These are phyloP conservation scores for Abrus pulchellus DNA, from an alignment of 306 rosid genomes.

Conservation along the genomic window DNA sequence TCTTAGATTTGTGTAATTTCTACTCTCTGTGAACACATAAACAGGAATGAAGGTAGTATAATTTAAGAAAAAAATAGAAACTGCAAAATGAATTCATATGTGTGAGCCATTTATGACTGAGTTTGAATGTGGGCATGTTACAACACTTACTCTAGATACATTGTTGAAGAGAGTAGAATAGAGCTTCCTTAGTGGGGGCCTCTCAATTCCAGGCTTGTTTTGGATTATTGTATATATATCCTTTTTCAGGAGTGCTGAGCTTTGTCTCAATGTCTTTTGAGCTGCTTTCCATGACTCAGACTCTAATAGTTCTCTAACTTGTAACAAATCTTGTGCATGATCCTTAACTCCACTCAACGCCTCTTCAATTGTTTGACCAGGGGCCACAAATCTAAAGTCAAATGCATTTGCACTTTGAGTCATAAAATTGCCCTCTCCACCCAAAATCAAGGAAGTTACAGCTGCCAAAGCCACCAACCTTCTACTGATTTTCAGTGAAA, in stretches of 20 bases:
- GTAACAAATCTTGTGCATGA: slow-evolving; percentile 51
- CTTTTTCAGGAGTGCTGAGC: too few relatives aligned
- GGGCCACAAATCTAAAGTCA: slow-evolving; percentile 58
- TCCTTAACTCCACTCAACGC: slow-evolving; percentile 45
- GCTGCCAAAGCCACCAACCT: slow-evolving; percentile 13
- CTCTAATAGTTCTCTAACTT: slow-evolving; percentile 64
- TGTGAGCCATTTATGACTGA: not conserved
- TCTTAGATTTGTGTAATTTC: too few relatives aligned
- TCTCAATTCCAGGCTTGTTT: too few relatives aligned
- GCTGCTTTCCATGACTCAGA: slow-evolving; percentile 70
- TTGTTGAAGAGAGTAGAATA: slow-evolving; percentile 72
- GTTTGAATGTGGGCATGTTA: not conserved
- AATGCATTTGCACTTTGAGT: slow-evolving; percentile 55
- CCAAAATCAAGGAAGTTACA: slow-evolving; percentile 18
- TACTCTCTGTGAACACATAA: too few relatives aligned
- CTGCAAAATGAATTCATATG: not conserved
- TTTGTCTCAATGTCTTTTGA: slow-evolving; percentile 46
- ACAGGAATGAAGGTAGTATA: too few relatives aligned
- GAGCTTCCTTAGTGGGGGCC: slow-evolving; percentile 62
- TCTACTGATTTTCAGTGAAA: slow-evolving; percentile 46
- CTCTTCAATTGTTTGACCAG: slow-evolving; percentile 17
- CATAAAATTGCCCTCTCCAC: slow-evolving; percentile 35
- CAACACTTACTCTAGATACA: slow-evolving; percentile 53
- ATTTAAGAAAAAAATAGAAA: not conserved
- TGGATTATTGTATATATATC: too few relatives aligned